Evolutionary conservation across 1,284 basidiomycete genomes (phyloP).

Genomic region (Sanguinoderma infundibulare): DNA sequence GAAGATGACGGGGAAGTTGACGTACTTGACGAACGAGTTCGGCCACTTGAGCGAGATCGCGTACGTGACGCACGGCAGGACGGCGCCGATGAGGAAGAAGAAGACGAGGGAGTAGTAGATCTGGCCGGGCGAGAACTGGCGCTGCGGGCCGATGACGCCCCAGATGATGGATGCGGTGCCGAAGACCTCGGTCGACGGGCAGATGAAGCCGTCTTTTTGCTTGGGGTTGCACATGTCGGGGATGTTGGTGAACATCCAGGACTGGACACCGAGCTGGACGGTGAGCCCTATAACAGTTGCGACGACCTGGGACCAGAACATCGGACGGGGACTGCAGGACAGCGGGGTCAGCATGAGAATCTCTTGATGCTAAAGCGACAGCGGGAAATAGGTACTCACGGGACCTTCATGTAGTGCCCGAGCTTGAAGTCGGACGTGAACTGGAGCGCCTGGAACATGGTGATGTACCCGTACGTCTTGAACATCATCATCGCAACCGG

Average conservation of each 20-base stretch:
- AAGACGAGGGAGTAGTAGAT: constrained; percentile 44
- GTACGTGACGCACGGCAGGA: constrained; percentile 44
- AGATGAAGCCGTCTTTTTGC: constrained; percentile 53
- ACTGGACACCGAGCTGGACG: constrained; percentile 67
- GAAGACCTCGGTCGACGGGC: constrained; percentile 49
- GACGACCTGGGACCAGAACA: constrained; percentile 66
- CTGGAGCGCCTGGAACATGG: constrained; percentile 42
- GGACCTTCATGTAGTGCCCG: constrained; percentile 77
- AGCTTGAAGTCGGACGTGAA: constrained; percentile 77
- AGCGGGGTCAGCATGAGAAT: background rate
- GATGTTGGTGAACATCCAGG: constrained; percentile 70
- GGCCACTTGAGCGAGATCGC: constrained; percentile 41
- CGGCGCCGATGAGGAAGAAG: constrained; percentile 53
- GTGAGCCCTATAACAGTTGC: constrained; percentile 68
- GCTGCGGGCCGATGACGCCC: constrained; percentile 47
- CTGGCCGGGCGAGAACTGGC: constrained; percentile 45
- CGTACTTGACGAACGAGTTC: constrained; percentile 64
- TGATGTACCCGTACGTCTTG: constrained; percentile 60
- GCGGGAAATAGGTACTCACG: constrained; percentile 29
- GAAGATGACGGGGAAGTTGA: constrained; percentile 68
- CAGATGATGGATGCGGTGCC: constrained; percentile 37
- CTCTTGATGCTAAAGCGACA: background rate
- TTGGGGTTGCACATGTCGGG: constrained; percentile 49
- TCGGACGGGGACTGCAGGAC: constrained; percentile 42
- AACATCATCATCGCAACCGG: constrained; percentile 58